Conservation (phyloP, 1,139 yeast genomes). For the Zygoascus sp. region DNA sequence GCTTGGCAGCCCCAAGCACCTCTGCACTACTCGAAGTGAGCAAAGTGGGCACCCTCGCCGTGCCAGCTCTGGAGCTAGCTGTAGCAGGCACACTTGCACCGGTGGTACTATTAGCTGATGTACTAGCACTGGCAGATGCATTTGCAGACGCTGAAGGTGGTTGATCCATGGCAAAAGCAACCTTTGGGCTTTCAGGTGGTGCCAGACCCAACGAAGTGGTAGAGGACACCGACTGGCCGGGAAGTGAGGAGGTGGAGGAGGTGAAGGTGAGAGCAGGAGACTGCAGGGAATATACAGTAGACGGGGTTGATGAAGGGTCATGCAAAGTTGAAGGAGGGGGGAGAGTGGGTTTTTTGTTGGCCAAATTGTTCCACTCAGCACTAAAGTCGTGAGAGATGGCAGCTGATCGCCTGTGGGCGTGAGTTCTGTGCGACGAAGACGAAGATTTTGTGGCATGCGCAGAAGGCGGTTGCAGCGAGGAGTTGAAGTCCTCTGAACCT, state of each 20-base stretch:
- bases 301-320: neutral
- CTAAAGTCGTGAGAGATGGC: constrained; percentile 32
- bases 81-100: no score
- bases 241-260: constrained; percentile 22
- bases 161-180: constrained; percentile 1
- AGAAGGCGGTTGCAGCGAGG: neutral
- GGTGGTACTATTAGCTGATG: no score
- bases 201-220: neutral
- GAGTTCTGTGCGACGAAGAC: constrained; percentile 17
- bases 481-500: neutral
- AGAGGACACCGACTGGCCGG: constrained; percentile 8
- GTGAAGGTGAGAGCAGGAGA: constrained; percentile 25
- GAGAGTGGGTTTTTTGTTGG: constrained; percentile 9
- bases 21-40: constrained; percentile 1
- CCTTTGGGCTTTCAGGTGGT: neutral
- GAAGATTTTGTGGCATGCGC: neutral
- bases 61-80: no score
- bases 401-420: constrained; percentile 35
- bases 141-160: neutral
- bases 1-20: constrained; percentile 5
- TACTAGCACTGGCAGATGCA: no score
- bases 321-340: constrained; percentile 13
- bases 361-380: constrained; percentile 12
- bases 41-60: no score
- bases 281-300: constrained; percentile 11